phyloP scores from a whole-genome alignment of 2,329 filamentous ascomycete species.

The Sporothrix inflata region DNA sequence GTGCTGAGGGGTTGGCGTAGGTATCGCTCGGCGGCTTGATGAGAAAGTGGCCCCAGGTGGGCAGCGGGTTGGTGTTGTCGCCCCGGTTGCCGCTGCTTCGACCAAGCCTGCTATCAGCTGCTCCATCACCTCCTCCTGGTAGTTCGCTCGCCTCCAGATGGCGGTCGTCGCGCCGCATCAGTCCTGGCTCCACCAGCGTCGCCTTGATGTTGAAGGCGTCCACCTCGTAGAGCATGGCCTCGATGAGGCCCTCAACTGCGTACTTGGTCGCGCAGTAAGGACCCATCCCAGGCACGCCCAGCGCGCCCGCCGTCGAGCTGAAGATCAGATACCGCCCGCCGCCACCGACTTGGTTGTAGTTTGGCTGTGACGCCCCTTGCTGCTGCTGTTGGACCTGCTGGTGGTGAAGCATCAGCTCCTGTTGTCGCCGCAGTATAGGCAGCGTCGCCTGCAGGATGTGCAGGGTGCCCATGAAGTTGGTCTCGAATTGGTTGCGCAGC shows the following conservation, averaged over 20 bases:
- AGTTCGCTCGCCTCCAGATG: conserved; percentile 6
- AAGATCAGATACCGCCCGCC: conserved; percentile 85
- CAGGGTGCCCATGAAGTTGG: conserved; percentile 93
- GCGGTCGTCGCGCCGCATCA: conserved; percentile 80
- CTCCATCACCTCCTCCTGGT: neutral
- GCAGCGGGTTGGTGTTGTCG: conserved; percentile 63
- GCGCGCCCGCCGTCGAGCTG: conserved; percentile 85
- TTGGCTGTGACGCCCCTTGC: neutral
- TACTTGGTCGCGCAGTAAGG: conserved; percentile 98
- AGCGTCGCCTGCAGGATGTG: conserved; percentile 90
- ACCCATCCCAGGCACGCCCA: conserved; percentile 91
- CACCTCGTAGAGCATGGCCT: conserved; percentile 95
- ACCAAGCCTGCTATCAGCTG: neutral
- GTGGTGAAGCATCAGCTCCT: conserved; percentile 15
- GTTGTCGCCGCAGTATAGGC: conserved; percentile 79
- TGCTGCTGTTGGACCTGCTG: conserved; percentile 4
- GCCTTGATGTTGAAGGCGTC: conserved; percentile 90
- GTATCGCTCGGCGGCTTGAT: conserved; percentile 83
- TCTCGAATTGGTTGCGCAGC: conserved; percentile 93
- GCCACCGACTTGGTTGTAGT: neutral
- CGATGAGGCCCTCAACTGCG: conserved; percentile 91
- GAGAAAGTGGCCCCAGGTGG: conserved; percentile 88
- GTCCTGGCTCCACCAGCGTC: conserved; percentile 87
- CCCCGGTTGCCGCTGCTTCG: conserved; percentile 3
- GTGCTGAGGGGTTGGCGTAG: conserved; percentile 76